Conservation (phyloP, 2,329 filamentous ascomycete genomes). For the Aphanoascus verrucosus region DNA sequence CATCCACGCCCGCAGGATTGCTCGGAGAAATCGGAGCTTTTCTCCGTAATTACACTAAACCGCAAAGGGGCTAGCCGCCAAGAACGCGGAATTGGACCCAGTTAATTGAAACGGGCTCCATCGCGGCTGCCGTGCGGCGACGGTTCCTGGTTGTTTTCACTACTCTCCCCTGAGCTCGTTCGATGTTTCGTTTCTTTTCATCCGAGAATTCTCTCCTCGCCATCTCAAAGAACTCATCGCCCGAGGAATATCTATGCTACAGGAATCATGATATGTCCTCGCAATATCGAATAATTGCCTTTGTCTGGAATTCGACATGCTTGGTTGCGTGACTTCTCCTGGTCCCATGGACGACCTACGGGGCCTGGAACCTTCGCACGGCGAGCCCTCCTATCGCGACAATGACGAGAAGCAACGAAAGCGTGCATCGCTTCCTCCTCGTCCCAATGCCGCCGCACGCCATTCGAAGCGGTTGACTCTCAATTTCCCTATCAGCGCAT, state of each 20-base stretch:
- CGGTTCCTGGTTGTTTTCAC: neutral
- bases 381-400: constrained; percentile 8
- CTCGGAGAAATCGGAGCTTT: too few relatives aligned
- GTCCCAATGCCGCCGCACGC: constrained; percentile 28
- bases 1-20: too few relatives aligned
- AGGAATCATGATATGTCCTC: neutral
- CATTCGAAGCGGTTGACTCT: constrained; percentile 38
- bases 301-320: neutral
- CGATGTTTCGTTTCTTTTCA: constrained; percentile 1
- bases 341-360: constrained; percentile 13
- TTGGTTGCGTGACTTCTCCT: neutral
- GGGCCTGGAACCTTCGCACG: constrained; percentile 1
- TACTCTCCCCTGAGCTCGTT: constrained; percentile 3
- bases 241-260: neutral
- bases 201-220: neutral
- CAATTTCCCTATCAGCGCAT: constrained; percentile 38
- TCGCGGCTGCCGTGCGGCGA: neutral
- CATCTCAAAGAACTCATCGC: neutral
- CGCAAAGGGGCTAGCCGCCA: neutral
- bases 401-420: constrained; percentile 21
- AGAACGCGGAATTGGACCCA: neutral
- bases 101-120: neutral
- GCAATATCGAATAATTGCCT: neutral
- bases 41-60: neutral
- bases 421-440: constrained; percentile 26